Evolutionary conservation across 192 early-diverging fungal species (phyloP), one percentile per base, ranked within the genome.

Genomic region (Linnemannia elongata): DNA sequence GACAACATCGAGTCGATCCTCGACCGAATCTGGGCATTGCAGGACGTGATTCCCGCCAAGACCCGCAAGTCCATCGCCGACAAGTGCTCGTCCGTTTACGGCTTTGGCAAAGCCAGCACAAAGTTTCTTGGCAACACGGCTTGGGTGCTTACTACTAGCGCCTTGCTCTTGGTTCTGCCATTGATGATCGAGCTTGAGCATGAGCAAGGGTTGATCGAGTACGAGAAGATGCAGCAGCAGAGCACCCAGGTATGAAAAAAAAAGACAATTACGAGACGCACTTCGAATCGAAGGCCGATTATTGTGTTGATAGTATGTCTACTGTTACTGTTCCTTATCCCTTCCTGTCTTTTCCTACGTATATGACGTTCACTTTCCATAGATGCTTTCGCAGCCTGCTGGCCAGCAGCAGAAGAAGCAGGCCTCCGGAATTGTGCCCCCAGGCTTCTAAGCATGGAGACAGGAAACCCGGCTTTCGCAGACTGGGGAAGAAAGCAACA

Each of bases 91-190:
- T 88, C 90, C 5, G 76, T 95, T 18, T 89, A 89, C 38, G 90
- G 90, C 41, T 94, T 93, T 90, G 92, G 95, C 36, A 88, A 82
- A 66, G 82, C 89, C 52, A 91, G 92, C 41, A 88, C 92, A 42
- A 89, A 90, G 38, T 91, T 96, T 83, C 90, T 94, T 35, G 97
- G 97, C 41, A 97, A 96, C 89, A 92, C 93, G 30, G 92, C 94
- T 38, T 98, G 97, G 97, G 94, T 98, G 10, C 83, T 97, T 22
- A 96, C 96, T 18, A 98, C 97, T 22, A 94, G 93, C 54, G 96
- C 95, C 63, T 84, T 97, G 80, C 89, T 98, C 7, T 88, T 98
- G 27, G 92, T 95, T 68, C 83, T 97, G 77, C 97, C 97, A 52
- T 90, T 98, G 69, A 96, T 96, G 12, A 87, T 96, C 68, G 97